Evolutionary conservation across 2,329 filamentous ascomycete genomes (phyloP).

Genomic region (Karstenula rhodostoma): DNA sequence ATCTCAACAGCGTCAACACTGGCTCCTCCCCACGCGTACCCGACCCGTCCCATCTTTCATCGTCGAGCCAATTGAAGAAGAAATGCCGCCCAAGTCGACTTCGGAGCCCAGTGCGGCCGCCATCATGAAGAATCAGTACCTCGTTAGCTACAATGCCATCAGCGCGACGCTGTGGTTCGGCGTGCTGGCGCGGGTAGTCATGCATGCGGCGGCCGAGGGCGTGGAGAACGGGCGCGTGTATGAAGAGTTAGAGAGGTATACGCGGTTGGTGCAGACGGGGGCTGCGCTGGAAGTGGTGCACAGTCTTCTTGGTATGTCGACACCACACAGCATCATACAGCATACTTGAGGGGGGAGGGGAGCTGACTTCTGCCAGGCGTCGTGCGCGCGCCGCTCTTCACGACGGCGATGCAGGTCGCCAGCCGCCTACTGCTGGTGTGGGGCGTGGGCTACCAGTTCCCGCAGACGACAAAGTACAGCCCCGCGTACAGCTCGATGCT

Average conservation of each 20-base stretch:
- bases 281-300: slow-evolving; percentile 86
- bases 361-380: too few species aligned
- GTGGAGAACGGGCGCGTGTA: slow-evolving; percentile 62
- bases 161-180: slow-evolving; percentile 80
- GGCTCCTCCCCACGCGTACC: not conserved
- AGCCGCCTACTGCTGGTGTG: slow-evolving; percentile 89
- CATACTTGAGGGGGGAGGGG: too few species aligned
- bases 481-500: slow-evolving; percentile 80
- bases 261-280: slow-evolving; percentile 82
- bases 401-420: slow-evolving; percentile 89
- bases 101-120: slow-evolving; percentile 18
- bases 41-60: not conserved
- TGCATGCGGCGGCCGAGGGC: slow-evolving; percentile 54
- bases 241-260: slow-evolving; percentile 69
- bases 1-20: slow-evolving; percentile 3
- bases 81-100: slow-evolving; percentile 32
- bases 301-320: slow-evolving; percentile 71
- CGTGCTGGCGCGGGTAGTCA: slow-evolving; percentile 74
- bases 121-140: slow-evolving; percentile 61
- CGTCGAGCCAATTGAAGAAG: slow-evolving; percentile 2
- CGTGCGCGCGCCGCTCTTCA: slow-evolving; percentile 84
- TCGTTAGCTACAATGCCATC: slow-evolving; percentile 83
- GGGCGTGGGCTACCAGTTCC: slow-evolving; percentile 80
- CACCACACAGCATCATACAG: too few species aligned
- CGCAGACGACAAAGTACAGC: slow-evolving; percentile 64